Evolutionary conservation across 331 rosid genomes (phyloP).

Genomic region (Malus hybrid): DNA sequence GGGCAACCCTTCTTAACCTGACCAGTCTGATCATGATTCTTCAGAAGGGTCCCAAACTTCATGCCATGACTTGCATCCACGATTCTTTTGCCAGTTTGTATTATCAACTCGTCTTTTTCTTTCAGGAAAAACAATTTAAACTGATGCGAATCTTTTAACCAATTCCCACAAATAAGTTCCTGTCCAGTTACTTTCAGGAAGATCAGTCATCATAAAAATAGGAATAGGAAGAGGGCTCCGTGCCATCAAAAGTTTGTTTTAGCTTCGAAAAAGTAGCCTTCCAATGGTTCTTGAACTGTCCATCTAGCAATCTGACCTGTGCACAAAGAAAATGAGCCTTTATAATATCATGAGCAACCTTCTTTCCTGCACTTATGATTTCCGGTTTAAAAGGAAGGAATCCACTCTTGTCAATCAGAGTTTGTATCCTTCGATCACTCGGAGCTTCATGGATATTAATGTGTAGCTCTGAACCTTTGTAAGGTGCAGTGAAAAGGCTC

Average conservation of each 20-base stretch:
- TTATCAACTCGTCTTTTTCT: conserved; percentile 42
- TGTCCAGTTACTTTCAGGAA: conserved; percentile 70
- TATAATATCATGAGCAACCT: conserved; percentile 38
- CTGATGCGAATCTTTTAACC: conserved; percentile 28
- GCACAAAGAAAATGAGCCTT: conserved; percentile 71
- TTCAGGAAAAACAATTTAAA: conserved; percentile 54
- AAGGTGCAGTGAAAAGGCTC: conserved; percentile 79
- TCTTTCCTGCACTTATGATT: conserved; percentile 49
- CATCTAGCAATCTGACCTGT: conserved; percentile 80
- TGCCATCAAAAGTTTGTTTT: conserved; percentile 43
- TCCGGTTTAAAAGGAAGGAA: conserved; percentile 73
- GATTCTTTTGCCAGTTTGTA: conserved; percentile 44
- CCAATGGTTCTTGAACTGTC: conserved; percentile 88
- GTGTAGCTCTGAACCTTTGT: conserved; percentile 65
- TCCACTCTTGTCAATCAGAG: conserved; percentile 43
- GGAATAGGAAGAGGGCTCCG: conserved; percentile 40
- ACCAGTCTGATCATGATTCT: conserved; percentile 16
- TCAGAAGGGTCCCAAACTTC: conserved; percentile 29
- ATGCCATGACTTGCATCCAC: conserved; percentile 40
- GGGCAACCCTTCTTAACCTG: conserved; percentile 39
- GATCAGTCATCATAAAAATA: conserved; percentile 86
- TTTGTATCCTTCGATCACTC: conserved; percentile 42
- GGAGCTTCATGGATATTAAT: conserved; percentile 53
- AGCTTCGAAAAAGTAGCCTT: conserved; percentile 60
- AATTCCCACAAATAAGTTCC: conserved; percentile 68